A percentile compares a stretch with the other conserved stretches of the same genome.
Evolutionary conservation across 129 eudicot species (phyloP).

Genomic region (sunflower (Helianthus annuus)): DNA sequence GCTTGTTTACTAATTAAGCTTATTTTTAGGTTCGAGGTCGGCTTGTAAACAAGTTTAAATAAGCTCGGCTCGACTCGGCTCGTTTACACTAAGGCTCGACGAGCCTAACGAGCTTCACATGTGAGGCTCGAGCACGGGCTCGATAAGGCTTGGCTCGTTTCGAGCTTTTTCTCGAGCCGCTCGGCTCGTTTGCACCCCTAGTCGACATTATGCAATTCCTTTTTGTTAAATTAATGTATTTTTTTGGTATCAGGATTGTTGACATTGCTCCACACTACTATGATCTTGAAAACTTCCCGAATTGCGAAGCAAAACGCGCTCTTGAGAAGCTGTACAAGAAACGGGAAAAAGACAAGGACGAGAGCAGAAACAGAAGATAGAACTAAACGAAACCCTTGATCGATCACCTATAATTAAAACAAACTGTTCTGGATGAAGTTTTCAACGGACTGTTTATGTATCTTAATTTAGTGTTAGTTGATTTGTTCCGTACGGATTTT

Average conservation of each 20-base stretch:
- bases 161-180: too few species aligned
- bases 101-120: too few species aligned
- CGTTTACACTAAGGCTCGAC: too few species aligned
- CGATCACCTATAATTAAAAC: not conserved
- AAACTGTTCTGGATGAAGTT: conserved; percentile 9
- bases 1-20: too few species aligned
- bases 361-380: conserved; percentile 52
- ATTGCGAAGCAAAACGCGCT: conserved; percentile 88
- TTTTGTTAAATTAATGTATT: not conserved
- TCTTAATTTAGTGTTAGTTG: conserved; percentile 28
- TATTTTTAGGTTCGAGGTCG: too few species aligned
- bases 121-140: too few species aligned
- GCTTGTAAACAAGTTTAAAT: too few species aligned
- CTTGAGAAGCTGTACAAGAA: conserved; percentile 85
- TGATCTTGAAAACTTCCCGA: conserved; percentile 81
- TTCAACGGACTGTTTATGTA: conserved; percentile 7
- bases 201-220: not conserved
- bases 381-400: not conserved
- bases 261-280: conserved; percentile 91
- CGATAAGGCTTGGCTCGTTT: too few species aligned
- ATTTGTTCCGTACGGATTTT: conserved; percentile 16
- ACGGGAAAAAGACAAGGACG: conserved; percentile 73
- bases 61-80: too few species aligned
- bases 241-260: conserved; percentile 57
- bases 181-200: too few species aligned